Evolutionary conservation across 805 yeast genomes (phyloP), one percentile per base, ranked within the genome.

Genomic region (Ogataea pilisensis): DNA sequence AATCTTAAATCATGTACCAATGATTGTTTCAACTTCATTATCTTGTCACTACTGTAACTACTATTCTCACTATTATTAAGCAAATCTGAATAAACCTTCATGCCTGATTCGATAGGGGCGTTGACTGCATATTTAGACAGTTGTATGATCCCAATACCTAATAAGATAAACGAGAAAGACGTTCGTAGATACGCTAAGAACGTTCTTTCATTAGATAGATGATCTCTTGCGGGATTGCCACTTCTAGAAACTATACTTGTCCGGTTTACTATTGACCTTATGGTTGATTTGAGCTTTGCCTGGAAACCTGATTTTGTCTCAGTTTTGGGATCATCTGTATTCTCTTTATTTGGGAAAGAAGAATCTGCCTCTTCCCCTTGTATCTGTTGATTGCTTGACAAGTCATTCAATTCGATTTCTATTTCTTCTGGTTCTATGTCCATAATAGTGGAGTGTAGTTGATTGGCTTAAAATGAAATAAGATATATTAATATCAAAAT

Each of bases 121-220:
- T 42, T 31, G 12, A 59, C 42, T 2, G 55, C 45, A 14, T 75
- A 56, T 43, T 75, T 64, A 47, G 75, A 69, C 36, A 80, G 58
- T 49, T 77, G 83, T 0, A 78, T 61, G 4, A 76, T 66, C 6
- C 75, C 77, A 8, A 79, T 65, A 0, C 84, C 84, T 8, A 76
- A 65, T 1, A 80, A 64, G 3, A 74, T 61, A 39, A 78, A 65
- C 18, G 72, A 70, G 21, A 79, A 51, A 2, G 79, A 66, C 0
- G 85, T 78, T 37, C 85, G 63, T 12, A 75, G 49, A 74, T 82
- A 80, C 0, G 85, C 83, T 9, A 80, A 55, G 29, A 72, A 69
- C 1, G 85, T 79, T 45, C 85, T 60, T 48, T 80, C 85, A 48
- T 78, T 78, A 7, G 85, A 80, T 63, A 79, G 44, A 49, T 76